These are phyloP conservation scores for Caryocar brasiliense DNA, from an alignment of 441 rosid genomes.

Conservation along the genomic window DNA sequence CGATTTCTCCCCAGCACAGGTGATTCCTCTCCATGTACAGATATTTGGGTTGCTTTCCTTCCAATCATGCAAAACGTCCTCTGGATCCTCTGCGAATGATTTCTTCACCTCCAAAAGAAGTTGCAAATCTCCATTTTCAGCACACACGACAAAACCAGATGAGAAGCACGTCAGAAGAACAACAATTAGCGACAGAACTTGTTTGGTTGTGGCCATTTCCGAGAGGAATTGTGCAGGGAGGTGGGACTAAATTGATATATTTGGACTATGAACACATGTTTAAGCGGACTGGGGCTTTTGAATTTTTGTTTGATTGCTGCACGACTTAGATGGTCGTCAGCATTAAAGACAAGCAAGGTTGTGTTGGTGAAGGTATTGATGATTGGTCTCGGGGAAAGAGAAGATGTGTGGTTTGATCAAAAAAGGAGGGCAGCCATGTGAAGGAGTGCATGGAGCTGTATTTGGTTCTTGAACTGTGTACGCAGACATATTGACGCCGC, in stretches of 20 bases:
- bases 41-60: slow-evolving; percentile 30
- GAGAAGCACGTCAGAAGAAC: slow-evolving; percentile 15
- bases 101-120: slow-evolving; percentile 47
- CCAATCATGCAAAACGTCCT: slow-evolving; percentile 43
- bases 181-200: slow-evolving; percentile 5
- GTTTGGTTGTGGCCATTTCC: slow-evolving; percentile 10
- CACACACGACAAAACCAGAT: slow-evolving; percentile 14
- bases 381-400: not conserved
- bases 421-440: slow-evolving; percentile 5
- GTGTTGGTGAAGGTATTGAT: not conserved
- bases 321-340: too few relatives aligned
- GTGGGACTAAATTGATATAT: not conserved
- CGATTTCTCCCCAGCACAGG: slow-evolving; percentile 36
- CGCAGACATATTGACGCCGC: slow-evolving; percentile 1
- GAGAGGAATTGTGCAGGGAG: not conserved
- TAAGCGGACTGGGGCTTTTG: too few relatives aligned
- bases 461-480: not conserved
- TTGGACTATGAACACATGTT: too few relatives aligned
- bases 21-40: slow-evolving; percentile 62
- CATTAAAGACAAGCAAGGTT: not conserved
- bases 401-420: not conserved
- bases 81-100: slow-evolving; percentile 27
- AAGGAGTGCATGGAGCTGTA: not conserved
- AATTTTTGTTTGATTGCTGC: too few relatives aligned
- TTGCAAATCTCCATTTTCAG: slow-evolving; percentile 25